Evolutionary conservation across 2,329 filamentous ascomycete species (phyloP).

Genomic region (Trichoderma semiorbis): DNA sequence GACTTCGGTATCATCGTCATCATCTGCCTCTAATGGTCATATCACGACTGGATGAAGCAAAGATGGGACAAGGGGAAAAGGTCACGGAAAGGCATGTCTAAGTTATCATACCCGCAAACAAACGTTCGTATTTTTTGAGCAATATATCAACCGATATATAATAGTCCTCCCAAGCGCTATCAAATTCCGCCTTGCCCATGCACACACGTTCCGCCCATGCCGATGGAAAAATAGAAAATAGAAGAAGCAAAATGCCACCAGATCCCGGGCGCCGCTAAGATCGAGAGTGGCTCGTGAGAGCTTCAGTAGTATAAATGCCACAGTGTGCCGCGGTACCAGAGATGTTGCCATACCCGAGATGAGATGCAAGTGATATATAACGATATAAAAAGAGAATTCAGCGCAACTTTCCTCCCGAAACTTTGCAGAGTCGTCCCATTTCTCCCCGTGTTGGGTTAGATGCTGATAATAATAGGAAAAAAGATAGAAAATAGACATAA

Average conservation of each 20-base stretch:
- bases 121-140: background rate
- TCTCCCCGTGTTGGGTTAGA: background rate
- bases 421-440: background rate
- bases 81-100: background rate
- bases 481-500: background rate
- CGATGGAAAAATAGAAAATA: background rate
- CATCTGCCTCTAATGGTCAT: background rate
- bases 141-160: background rate
- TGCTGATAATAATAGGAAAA: background rate
- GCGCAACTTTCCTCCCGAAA: background rate
- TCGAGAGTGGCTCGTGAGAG: slow-evolving; percentile 31
- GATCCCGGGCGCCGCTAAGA: slow-evolving; percentile 16
- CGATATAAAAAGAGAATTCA: background rate
- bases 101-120: background rate
- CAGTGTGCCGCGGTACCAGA: slow-evolving; percentile 4
- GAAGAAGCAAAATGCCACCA: slow-evolving; percentile 8
- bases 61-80: background rate
- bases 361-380: background rate
- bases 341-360: background rate
- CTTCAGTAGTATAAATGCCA: slow-evolving; percentile 23
- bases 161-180: background rate
- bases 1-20: background rate
- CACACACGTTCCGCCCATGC: background rate
- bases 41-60: background rate
- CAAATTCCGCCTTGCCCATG: background rate